Percentiles rank a stretch among this genome's conserved stretches.
Evolutionary conservation across 78 protist species (phyloP).

Genomic region (Emiliania huxleyi): DNA sequence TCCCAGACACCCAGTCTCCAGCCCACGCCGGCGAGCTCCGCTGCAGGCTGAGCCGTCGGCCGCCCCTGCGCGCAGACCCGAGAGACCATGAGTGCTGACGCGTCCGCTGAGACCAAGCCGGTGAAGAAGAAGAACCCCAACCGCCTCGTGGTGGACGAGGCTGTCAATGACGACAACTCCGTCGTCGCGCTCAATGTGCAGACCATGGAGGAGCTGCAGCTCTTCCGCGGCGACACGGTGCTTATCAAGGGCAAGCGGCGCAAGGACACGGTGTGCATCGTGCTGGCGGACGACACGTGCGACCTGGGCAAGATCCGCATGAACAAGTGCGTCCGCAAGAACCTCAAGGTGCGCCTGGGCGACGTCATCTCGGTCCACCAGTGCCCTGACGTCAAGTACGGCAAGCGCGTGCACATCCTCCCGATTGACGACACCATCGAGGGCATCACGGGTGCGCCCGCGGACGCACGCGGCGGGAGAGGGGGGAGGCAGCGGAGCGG

Average conservation of each 20-base stretch:
- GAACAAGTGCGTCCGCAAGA: conserved; percentile 90
- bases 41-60: too few species aligned
- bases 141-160: conserved; percentile 97
- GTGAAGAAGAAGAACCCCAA: conserved; percentile 81
- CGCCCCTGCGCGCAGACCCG: too few species aligned
- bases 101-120: not conserved
- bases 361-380: conserved; percentile 93
- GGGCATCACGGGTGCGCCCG: conserved; percentile 71
- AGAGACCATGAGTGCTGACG: not conserved
- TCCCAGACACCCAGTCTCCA: too few species aligned
- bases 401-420: conserved; percentile 90
- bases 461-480: too few species aligned
- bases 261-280: conserved; percentile 94
- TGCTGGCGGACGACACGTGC: conserved; percentile 85
- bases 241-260: conserved; percentile 96
- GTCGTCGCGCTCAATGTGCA: conserved; percentile 82
- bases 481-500: too few species aligned
- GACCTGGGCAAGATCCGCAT: conserved; percentile 90
- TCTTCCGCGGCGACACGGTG: conserved; percentile 97
- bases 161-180: conserved; percentile 95
- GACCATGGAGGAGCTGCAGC: conserved; percentile 73
- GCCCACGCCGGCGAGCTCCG: too few species aligned
- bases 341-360: conserved; percentile 86
- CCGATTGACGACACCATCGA: conserved; percentile 99
- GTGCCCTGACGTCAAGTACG: conserved; percentile 80